phyloP scores from a whole-genome alignment of 345 rosid species.

The Eucalyptus cladocalyx region DNA sequence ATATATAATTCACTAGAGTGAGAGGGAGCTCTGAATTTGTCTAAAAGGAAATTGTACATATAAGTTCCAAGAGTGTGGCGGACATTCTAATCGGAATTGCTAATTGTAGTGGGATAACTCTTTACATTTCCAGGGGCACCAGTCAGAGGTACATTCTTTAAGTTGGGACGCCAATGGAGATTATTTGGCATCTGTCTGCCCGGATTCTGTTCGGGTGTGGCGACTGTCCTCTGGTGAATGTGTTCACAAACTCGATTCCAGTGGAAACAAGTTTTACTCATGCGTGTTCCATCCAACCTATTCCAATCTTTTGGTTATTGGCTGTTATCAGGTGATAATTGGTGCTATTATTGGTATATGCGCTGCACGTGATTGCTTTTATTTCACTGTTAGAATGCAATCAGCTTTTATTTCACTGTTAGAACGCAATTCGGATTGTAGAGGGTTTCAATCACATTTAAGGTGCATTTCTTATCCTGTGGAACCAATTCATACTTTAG shows the following conservation, averaged over 20 bases:
- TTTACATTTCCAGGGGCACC: constrained; percentile 47
- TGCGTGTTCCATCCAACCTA: constrained; percentile 83
- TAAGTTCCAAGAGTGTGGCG: neutral
- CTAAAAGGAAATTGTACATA: neutral
- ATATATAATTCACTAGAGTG: neutral
- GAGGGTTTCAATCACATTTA: neutral
- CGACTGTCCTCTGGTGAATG: constrained; percentile 61
- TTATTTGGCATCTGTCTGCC: constrained; percentile 67
- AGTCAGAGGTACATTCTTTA: constrained; percentile 43
- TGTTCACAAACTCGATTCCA: constrained; percentile 57
- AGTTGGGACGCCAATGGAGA: constrained; percentile 86
- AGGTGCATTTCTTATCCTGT: neutral
- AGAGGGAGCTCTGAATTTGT: neutral
- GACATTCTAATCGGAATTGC: neutral
- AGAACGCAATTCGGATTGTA: neutral
- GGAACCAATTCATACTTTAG: neutral
- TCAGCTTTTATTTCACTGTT: neutral
- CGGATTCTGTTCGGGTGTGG: constrained; percentile 71
- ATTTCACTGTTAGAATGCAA: neutral
- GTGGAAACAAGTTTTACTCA: constrained; percentile 81
- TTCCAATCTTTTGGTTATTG: constrained; percentile 69
- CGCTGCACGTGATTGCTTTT: neutral
- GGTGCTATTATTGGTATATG: neutral
- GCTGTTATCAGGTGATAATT: constrained; percentile 69
- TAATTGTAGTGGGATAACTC: neutral